Evolutionary conservation across 2,329 filamentous ascomycete species (phyloP), one percentile per base, ranked within the genome.

Genomic region (Nothopassalora personata): DNA sequence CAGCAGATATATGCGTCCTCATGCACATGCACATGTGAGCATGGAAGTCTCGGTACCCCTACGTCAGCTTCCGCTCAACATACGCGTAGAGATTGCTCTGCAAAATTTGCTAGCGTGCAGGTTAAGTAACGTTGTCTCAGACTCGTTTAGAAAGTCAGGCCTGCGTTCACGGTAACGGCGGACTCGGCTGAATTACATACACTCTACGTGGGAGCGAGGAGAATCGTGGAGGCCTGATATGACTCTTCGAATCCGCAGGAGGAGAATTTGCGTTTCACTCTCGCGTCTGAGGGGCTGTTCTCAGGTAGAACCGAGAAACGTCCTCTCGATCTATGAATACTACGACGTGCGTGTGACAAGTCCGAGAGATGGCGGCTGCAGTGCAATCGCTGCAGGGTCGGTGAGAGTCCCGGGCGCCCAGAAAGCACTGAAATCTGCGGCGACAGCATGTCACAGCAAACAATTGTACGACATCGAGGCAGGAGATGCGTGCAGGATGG

Each of bases 371-470:
- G 61, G 61, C 61, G 56, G 60, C 56, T 65, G 63, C 57, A 31
- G 58, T 61, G 62, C 54, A 49, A 23, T 23, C 53, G 57, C 52
- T 59, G 59, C 61, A 60, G 59, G 54, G 30, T 53, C 56, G 33
- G 52, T 56, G 53, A 58, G 51, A 43, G 56, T 54, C 34, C 59
- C 58, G 39, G 48, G 53, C 43, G 58, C 45, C 54, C 49, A 59
- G 39, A 60, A 53, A 61, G 55, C 54, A n/a, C 36, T 13, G 55
- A 52, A 57, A 63, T 59, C 56, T 60, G 56, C 63, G 54, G 63
- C 58, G 53, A 52, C 51, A 62, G 64, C 62, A 66, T 53, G 63
- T 56, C 52, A 52, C 51, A 62, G 64, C 62, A 66, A 66, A 66
- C 64, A 64, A 66, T 59, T 61, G 60, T 66, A 56, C 62, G 55